These are phyloP conservation scores for Ceratobasidium theobromae DNA, from an alignment of 1,284 basidiomycete species.

Conservation along the genomic window DNA sequence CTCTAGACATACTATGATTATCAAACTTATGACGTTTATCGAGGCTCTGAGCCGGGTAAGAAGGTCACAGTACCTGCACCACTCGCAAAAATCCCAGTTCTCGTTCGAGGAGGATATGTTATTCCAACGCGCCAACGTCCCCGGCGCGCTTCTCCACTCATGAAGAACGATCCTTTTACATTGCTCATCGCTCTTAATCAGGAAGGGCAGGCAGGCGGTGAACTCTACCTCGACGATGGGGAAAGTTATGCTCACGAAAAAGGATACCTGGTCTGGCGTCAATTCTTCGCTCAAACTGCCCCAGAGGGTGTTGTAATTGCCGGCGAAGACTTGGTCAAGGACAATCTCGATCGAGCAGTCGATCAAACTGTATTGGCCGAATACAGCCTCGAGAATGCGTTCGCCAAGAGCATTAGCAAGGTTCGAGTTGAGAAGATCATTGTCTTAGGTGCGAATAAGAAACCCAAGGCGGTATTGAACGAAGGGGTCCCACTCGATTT, in stretches of 20 bases:
- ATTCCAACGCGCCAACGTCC: conserved; percentile 84
- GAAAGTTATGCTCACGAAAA: conserved; percentile 76
- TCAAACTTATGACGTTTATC: conserved; percentile 69
- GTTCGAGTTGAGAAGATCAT: conserved; percentile 82
- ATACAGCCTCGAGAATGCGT: conserved; percentile 57
- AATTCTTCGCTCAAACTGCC: conserved; percentile 61
- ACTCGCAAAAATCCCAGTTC: conserved; percentile 78
- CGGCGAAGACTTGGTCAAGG: conserved; percentile 57
- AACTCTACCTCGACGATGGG: conserved; percentile 96
- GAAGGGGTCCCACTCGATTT: conserved; percentile 59
- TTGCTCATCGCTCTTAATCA: conserved; percentile 79
- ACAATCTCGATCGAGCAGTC: conserved; percentile 51
- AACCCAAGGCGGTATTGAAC: conserved; percentile 61
- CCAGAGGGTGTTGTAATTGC: conserved; percentile 50
- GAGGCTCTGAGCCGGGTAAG: conserved; percentile 62
- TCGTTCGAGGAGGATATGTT: conserved; percentile 92
- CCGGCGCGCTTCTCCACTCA: conserved; percentile 81
- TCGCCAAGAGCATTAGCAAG: conserved; percentile 61
- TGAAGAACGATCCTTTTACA: conserved; percentile 93
- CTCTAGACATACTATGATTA: conserved; percentile 91
- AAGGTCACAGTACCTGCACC: conserved; percentile 74
- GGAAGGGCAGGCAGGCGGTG: conserved; percentile 66
- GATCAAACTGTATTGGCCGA: conserved; percentile 55
- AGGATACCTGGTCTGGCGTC: conserved; percentile 83
- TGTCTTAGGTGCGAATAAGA: conserved; percentile 68